Percentiles rank a stretch among this genome's conserved stretches.
Evolutionary conservation across 73 alveolate genomes (phyloP).

Genomic region (Loxodes magnus): DNA sequence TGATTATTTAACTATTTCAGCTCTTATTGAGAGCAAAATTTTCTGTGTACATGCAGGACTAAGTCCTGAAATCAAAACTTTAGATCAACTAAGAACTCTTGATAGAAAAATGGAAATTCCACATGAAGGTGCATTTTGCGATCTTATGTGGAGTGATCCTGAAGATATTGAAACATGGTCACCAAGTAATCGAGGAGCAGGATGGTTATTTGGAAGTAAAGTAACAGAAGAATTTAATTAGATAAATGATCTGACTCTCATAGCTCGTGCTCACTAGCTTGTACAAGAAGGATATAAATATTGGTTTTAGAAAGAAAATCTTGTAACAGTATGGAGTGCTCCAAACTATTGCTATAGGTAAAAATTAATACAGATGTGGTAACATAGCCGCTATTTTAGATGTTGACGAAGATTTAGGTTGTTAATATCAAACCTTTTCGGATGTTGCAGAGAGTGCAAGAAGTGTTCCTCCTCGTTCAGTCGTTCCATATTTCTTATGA

Average conservation of each 20-base stretch:
- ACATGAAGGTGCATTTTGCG: conserved; percentile 81
- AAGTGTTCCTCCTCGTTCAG: conserved; percentile 38
- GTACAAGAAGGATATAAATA: conserved; percentile 75
- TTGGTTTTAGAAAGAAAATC: conserved; percentile 55
- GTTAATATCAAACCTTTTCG: conserved; percentile 34
- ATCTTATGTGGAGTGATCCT: conserved; percentile 90
- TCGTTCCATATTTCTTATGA: conserved; percentile 48
- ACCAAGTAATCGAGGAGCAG: conserved; percentile 54
- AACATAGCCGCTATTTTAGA: conserved; percentile 65
- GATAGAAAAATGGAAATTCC: conserved; percentile 82
- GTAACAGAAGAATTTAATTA: conserved; percentile 68
- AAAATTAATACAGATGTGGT: too few relatives aligned
- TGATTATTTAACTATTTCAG: conserved; percentile 54
- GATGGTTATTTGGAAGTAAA: conserved; percentile 61
- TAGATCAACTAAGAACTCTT: conserved; percentile 67
- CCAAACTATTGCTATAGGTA: conserved; percentile 83
- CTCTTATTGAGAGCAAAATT: conserved; percentile 70
- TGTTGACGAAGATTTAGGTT: conserved; percentile 43
- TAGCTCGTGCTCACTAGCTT: conserved; percentile 81
- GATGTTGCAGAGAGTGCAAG: conserved; percentile 56
- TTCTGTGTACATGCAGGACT: conserved; percentile 88
- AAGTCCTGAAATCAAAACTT: conserved; percentile 72
- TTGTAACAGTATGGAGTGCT: conserved; percentile 83
- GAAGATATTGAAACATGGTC: conserved; percentile 67
- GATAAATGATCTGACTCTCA: conserved; percentile 58